Conservation (phyloP, 148 eudicot species). For the Rhododendron griersonianum region DNA sequence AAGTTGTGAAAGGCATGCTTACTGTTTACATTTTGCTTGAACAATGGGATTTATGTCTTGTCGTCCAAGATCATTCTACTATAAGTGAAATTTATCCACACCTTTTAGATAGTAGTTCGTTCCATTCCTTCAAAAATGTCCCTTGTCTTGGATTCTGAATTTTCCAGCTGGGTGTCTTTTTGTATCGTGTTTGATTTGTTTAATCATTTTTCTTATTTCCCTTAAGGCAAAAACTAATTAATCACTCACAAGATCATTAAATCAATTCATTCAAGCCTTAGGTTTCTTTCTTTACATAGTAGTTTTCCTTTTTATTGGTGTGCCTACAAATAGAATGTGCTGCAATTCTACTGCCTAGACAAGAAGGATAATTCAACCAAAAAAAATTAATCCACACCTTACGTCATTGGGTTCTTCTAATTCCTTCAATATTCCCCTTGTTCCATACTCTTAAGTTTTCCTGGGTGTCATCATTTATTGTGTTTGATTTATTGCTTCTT, state of each 20-base stretch:
- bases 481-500: too few species aligned
- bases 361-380: neutral
- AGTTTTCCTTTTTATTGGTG: neutral
- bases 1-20: neutral
- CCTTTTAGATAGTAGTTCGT: neutral
- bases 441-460: too few species aligned
- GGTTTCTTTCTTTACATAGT: neutral
- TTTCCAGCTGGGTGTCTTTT: neutral
- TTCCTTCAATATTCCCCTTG: too few species aligned
- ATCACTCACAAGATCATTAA: neutral
- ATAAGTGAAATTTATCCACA: neutral
- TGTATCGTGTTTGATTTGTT: neutral
- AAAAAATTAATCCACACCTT: too few species aligned
- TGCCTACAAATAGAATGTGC: neutral
- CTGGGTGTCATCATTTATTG: too few species aligned
- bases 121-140: too few species aligned
- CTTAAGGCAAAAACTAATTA: neutral
- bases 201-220: neutral
- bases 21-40: neutral
- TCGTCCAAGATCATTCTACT: neutral
- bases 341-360: neutral
- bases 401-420: too few species aligned
- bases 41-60: neutral
- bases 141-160: too few species aligned
- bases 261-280: neutral